Conservation (phyloP, 257 asterid species). For the Cruciata laevipes region DNA sequence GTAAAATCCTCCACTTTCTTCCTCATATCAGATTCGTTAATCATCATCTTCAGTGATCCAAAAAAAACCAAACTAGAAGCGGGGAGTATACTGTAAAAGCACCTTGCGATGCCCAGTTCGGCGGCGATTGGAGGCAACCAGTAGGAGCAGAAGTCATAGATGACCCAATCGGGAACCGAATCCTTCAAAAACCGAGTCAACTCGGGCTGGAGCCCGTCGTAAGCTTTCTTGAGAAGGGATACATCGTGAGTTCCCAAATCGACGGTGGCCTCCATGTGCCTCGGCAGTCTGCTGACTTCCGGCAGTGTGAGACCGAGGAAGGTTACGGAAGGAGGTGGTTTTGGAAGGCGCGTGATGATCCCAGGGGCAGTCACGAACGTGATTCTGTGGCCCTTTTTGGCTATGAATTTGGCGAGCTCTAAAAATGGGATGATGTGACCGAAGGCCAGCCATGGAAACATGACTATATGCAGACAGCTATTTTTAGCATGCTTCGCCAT, state of each 20-base stretch:
- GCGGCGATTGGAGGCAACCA: slow-evolving; percentile 18
- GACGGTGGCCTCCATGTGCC: slow-evolving; percentile 27
- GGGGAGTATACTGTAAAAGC: background rate
- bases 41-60: background rate
- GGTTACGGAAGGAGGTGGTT: slow-evolving; percentile 15
- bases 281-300: slow-evolving; percentile 15
- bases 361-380: slow-evolving; percentile 25
- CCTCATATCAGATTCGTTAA: background rate
- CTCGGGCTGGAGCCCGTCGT: slow-evolving; percentile 16
- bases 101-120: background rate
- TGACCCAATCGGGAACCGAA: slow-evolving; percentile 18
- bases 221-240: slow-evolving; percentile 22
- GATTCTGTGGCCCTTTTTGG: slow-evolving; percentile 27
- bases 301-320: slow-evolving; percentile 24
- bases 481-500: background rate
- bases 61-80: background rate
- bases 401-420: slow-evolving; percentile 26
- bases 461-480: slow-evolving; percentile 14
- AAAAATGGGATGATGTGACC: slow-evolving; percentile 34
- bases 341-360: slow-evolving; percentile 26
- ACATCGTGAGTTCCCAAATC: slow-evolving; percentile 9
- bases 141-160: slow-evolving; percentile 21
- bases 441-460: slow-evolving; percentile 39
- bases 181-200: slow-evolving; percentile 11
- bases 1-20: slow-evolving; percentile 10